Conservation (phyloP, 148 eudicot species). For the Oxyria digyna region DNA sequence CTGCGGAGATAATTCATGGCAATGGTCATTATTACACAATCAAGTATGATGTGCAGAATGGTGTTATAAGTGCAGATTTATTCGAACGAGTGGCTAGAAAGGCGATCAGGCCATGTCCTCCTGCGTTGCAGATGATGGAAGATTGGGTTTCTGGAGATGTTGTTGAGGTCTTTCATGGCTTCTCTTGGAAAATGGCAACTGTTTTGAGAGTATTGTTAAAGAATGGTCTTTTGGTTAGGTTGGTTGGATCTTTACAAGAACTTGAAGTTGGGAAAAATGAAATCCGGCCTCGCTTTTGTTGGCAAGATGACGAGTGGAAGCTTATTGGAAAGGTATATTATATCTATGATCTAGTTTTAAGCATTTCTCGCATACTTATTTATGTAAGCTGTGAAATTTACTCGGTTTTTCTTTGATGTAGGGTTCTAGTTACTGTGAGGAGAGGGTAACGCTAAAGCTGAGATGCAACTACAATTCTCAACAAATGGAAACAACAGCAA, state of each 20-base stretch:
- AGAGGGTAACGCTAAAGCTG: background rate
- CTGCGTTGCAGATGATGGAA: constrained; percentile 18
- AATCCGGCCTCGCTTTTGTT: constrained; percentile 59
- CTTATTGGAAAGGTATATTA: constrained; percentile 41
- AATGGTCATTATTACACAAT: constrained; percentile 47
- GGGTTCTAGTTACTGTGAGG: background rate
- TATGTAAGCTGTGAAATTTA: background rate
- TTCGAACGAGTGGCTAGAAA: constrained; percentile 32
- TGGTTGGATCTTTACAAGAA: constrained; percentile 49
- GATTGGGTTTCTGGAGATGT: constrained; percentile 51
- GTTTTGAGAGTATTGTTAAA: constrained; percentile 24
- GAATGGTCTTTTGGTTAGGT: constrained; percentile 33
- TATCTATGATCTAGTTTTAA: too few species aligned
- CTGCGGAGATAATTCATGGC: constrained; percentile 43
- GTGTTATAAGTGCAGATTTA: constrained; percentile 8
- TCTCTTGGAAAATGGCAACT: constrained; percentile 57
- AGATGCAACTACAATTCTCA: background rate
- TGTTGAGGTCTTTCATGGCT: constrained; percentile 55
- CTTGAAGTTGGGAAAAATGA: constrained; percentile 27
- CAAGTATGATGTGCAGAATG: constrained; percentile 22
- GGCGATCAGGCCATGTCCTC: constrained; percentile 71
- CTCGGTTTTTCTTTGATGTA: background rate
- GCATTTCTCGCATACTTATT: too few species aligned
- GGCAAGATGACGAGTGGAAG: constrained; percentile 64
- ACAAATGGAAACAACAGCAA: constrained; percentile 4